A percentile compares a stretch with the other conserved stretches of the same genome.
Conservation (phyloP, 805 yeast species). For the Candida incommunis region DNA sequence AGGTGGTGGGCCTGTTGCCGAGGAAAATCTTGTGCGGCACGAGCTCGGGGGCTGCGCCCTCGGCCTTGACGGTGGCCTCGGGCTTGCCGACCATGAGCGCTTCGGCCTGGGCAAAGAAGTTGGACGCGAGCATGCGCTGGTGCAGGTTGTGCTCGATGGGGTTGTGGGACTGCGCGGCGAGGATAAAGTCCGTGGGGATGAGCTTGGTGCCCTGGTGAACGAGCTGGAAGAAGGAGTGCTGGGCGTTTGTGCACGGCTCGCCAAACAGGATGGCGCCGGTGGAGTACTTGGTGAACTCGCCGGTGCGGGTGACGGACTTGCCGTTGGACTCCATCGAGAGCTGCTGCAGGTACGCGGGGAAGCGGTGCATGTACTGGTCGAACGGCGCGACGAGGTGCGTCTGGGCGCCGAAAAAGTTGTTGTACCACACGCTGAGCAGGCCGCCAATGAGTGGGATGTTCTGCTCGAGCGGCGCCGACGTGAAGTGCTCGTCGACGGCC, state of each 20-base stretch:
- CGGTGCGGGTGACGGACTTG: slow-evolving; percentile 89
- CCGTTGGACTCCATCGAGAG: slow-evolving; percentile 99
- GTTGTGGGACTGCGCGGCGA: slow-evolving; percentile 96
- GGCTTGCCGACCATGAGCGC: slow-evolving; percentile 95
- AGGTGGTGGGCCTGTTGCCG: slow-evolving; percentile 98
- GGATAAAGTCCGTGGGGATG: slow-evolving; percentile 91
- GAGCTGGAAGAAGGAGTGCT: slow-evolving; percentile 98
- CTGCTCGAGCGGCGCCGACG: slow-evolving; percentile 67
- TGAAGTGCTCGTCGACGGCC: slow-evolving; percentile 88
- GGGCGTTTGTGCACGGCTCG: slow-evolving; percentile 98
- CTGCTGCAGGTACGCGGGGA: slow-evolving; percentile 99
- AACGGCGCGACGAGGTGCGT: slow-evolving; percentile 97
- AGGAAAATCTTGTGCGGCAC: slow-evolving; percentile 93
- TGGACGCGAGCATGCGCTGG: slow-evolving; percentile 97
- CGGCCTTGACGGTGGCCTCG: slow-evolving; percentile 60
- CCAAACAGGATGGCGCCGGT: slow-evolving; percentile 95
- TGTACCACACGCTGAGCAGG: slow-evolving; percentile 91
- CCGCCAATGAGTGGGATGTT: slow-evolving; percentile 94
- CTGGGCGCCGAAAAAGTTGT: slow-evolving; percentile 96
- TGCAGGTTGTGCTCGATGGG: slow-evolving; percentile 89
- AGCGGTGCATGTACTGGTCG: slow-evolving; percentile 96
- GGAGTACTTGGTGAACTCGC: slow-evolving; percentile 82
- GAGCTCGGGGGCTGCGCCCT: slow-evolving; percentile 75
- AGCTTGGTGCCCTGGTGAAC: slow-evolving; percentile 98
- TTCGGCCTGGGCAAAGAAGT: slow-evolving; percentile 96